Base-by-base conservation (phyloP, 495 filamentous ascomycete genomes). In the Cairneyella variabilis region DNA sequence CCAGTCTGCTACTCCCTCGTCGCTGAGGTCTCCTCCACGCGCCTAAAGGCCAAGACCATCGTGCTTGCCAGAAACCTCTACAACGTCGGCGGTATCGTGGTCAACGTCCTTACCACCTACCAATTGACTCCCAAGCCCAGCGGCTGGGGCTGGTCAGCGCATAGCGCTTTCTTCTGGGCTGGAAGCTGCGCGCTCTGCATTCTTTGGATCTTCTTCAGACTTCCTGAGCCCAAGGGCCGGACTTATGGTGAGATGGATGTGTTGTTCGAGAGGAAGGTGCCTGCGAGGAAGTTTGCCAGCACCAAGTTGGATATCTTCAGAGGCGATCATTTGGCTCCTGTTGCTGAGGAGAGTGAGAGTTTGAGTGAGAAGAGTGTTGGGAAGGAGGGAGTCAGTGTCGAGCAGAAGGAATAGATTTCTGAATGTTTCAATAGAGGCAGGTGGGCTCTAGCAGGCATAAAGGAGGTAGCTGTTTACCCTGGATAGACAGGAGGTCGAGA, bases 241-340 rank as follows among this genome's bases (percentile, higher is more conserved):
- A 80, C 84, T 0, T 90, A 85, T 60, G 85, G 81, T 5, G 86
- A 90, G 66, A 64, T 90, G 53, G 86, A 90, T 60, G 43, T 87
- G 23, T 71, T 90, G 32, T 90, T 90, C 62, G 77, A 87, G 69
- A 67, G 75, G 28, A 65, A 70, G 3, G 69, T 86, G 18, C 77
- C 72, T 51, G 86, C 86, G 6, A 72, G 86, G 42, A 83, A 88
- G 62, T 90, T 90, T 22, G 17, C 12, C 9, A 20, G 20, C 7
- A 50, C 53, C 3, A 25, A 50, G 12, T 1, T 56, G 7, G 53
- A 56, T 50, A 45, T 50, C 21, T 56, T 50, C 27, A 22, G 38
- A 0, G 46, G 28, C 1, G 53, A 45, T 44, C 41, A 47, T 17
- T 21, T 54, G 11, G 37, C 48, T 25, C 38, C 49, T 23, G 39